These are phyloP conservation scores for Meredithiella fracta DNA, from an alignment of 2,329 filamentous ascomycete genomes.

Conservation along the genomic window DNA sequence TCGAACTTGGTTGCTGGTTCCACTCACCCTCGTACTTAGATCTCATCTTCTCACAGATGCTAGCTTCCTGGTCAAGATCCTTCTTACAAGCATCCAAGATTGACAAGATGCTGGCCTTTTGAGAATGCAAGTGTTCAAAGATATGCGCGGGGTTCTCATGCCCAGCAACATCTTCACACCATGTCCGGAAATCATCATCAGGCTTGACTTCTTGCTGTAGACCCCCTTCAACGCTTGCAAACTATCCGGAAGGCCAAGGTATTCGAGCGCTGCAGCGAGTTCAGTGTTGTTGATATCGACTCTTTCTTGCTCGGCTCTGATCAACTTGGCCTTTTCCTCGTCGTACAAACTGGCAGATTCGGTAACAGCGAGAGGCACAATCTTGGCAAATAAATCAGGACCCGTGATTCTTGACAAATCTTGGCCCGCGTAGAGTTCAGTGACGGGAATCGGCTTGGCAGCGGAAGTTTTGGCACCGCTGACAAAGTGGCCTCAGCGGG, in stretches of 20 bases:
- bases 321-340: slow-evolving; percentile 92
- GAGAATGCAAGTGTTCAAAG: slow-evolving; percentile 61
- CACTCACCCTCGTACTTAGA: slow-evolving; percentile 92
- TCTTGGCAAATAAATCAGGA: slow-evolving; percentile 90
- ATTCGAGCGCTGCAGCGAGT: slow-evolving; percentile 89
- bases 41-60: slow-evolving; percentile 96
- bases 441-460: slow-evolving; percentile 92
- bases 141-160: slow-evolving; percentile 64
- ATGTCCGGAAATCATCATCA: slow-evolving; percentile 80
- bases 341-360: slow-evolving; percentile 95
- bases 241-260: slow-evolving; percentile 75
- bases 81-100: slow-evolving; percentile 68
- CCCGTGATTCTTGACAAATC: slow-evolving; percentile 96
- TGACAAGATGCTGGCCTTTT: slow-evolving; percentile 58
- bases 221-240: slow-evolving; percentile 85
- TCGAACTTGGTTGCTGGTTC: slow-evolving; percentile 90
- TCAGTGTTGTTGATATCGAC: slow-evolving; percentile 87
- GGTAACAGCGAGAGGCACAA: slow-evolving; percentile 88
- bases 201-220: slow-evolving; percentile 66
- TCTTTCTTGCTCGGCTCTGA: slow-evolving; percentile 82
- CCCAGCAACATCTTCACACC: slow-evolving; percentile 84
- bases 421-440: slow-evolving; percentile 89
- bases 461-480: slow-evolving; percentile 82
- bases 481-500: slow-evolving; percentile 70
- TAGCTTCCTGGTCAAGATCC: slow-evolving; percentile 91